Base-by-base conservation (phyloP, 1,139 yeast genomes). In the Candida sp. region DNA sequence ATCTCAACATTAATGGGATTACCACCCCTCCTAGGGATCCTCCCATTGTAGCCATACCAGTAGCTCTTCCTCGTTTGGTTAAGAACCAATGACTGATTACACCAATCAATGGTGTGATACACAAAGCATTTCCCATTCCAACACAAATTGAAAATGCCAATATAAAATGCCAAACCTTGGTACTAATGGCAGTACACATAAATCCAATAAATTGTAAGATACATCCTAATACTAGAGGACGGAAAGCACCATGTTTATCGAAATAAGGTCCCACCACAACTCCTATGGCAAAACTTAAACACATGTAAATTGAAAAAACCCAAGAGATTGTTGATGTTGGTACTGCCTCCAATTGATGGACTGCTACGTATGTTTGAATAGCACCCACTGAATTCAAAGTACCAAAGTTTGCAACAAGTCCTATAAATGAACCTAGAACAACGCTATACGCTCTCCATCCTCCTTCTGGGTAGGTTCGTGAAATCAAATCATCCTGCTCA, bases 31-130 rank as follows among this genome's bases (percentile, higher is more conserved):
- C 75, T 4, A 68, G 56, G 3, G 71, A 64, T 1, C 75, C 74
- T 4, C 75, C 75, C 27, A 62, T 53, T 3, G 74, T 68, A 11
- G 73, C 73, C 22, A 66, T 44, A 0, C 71, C 73, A 25, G 63
- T 61, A 19, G 71, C 71, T 37, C 58, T 49, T 2, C 73, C 75
- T 43, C 73, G 50, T 43, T 61, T 64, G 21, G 49, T 45, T 21
- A 58, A 54, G 43, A 68, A 67, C 75, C 75, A 70, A 47, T 70
- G 75, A 44, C 69, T 64, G 8, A 69, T 52, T 1, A 65, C 73
- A 1, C 74, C 70, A 7, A 70, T 54, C 38, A 68, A 49, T 2
- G 75, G 75, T 8, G 69, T 60, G 43, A 69, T 64, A 23, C 66
- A 63, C 25, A 70, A 45, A 4, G 73, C 68, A 35, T 61, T 60